phyloP scores from a whole-genome alignment of 257 asterid species.

The Euphrasia confusa region DNA sequence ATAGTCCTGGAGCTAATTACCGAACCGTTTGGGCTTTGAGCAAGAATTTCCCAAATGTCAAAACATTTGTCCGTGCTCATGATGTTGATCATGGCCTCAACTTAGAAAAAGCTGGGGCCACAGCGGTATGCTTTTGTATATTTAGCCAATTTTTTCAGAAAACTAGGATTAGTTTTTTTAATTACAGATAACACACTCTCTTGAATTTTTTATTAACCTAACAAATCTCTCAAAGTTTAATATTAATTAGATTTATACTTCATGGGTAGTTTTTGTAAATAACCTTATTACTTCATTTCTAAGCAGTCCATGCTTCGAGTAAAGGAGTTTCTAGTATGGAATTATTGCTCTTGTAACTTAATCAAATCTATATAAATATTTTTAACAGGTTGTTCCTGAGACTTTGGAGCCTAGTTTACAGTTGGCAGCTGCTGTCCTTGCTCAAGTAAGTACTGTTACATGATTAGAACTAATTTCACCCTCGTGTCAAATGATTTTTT shows the following conservation, averaged over 20 bases:
- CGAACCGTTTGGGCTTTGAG: conserved; percentile 99
- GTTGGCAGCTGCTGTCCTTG: conserved; percentile 97
- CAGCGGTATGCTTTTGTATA: conserved; percentile 62
- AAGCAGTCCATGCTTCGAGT: conserved; percentile 10
- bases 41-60: conserved; percentile 92
- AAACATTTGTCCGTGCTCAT: conserved; percentile 98
- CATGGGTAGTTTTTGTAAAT: not conserved
- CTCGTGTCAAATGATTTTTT: not conserved
- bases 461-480: conserved; percentile 7
- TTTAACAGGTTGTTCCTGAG: conserved; percentile 91
- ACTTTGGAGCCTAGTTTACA: conserved; percentile 99
- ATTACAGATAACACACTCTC: not conserved
- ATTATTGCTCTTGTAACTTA: conserved; percentile 8
- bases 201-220: not conserved
- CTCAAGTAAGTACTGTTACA: conserved; percentile 52
- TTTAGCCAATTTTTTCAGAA: not conserved
- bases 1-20: conserved; percentile 98
- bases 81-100: conserved; percentile 98
- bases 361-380: conserved; percentile 4
- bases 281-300: conserved; percentile 1
- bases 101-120: conserved; percentile 96
- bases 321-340: conserved; percentile 11
- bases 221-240: not conserved
- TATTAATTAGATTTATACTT: not conserved
- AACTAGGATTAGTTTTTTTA: not conserved